A percentile compares a stretch with the other conserved stretches of the same genome.
Conservation (phyloP, 345 rosid genomes). For the Sonneratia caseolaris region DNA sequence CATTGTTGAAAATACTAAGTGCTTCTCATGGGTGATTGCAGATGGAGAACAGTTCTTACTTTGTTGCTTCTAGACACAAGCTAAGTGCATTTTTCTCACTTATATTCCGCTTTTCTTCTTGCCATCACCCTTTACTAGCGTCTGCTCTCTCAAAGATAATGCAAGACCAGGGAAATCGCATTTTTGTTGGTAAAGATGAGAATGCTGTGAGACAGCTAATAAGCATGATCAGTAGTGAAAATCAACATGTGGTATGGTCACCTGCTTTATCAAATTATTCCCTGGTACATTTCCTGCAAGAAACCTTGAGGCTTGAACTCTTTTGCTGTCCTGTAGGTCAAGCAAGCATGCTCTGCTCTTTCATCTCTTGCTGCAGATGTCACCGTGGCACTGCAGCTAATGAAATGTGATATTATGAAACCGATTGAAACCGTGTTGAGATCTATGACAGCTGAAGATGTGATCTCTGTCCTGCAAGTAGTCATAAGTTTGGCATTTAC, state of each 20-base stretch:
- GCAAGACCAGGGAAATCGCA: conserved; percentile 90
- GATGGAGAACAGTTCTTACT: conserved; percentile 91
- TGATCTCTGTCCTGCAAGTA: conserved; percentile 84
- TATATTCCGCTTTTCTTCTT: conserved; percentile 93
- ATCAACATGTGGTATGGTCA: conserved; percentile 73
- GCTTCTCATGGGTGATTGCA: conserved; percentile 27
- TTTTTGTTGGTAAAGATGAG: conserved; percentile 91
- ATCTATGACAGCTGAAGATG: conserved; percentile 64
- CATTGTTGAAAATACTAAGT: conserved; percentile 11
- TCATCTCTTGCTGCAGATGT: conserved; percentile 91
- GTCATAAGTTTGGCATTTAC: conserved; percentile 75
- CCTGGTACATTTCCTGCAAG: conserved; percentile 12
- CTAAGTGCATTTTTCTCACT: conserved; percentile 97
- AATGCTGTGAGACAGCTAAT: conserved; percentile 97
- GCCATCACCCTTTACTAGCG: conserved; percentile 97
- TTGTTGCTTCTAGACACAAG: conserved; percentile 89
- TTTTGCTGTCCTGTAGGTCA: conserved; percentile 50
- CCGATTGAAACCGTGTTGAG: conserved; percentile 82
- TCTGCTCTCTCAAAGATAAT: conserved; percentile 93
- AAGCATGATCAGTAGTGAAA: conserved; percentile 97
- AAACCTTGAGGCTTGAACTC: conserved; percentile 7
- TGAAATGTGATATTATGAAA: conserved; percentile 97
- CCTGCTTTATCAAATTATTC: conserved; percentile 13
- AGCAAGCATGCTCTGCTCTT: conserved; percentile 93
- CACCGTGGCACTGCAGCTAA: conserved; percentile 80